Conservation (phyloP, 805 yeast genomes). For the Barnettozyma salicaria region DNA sequence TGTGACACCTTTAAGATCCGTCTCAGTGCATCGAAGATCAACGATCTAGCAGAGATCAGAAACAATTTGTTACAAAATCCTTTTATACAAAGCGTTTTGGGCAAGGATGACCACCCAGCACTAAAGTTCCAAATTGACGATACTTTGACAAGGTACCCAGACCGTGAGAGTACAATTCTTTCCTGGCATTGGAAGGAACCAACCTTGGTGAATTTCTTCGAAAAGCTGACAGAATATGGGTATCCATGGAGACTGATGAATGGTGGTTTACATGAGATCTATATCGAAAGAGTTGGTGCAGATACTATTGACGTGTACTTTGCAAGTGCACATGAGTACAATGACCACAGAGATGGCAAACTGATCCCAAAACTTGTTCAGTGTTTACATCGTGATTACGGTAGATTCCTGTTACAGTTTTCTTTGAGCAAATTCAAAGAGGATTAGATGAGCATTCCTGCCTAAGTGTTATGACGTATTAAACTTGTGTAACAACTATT, state of each 20-base stretch:
- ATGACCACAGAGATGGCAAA: slow-evolving; percentile 23
- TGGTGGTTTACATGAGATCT: slow-evolving; percentile 22
- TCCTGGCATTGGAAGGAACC: slow-evolving; percentile 7
- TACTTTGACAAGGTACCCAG: background rate
- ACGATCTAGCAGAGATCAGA: slow-evolving; percentile 1
- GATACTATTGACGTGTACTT: slow-evolving; percentile 18
- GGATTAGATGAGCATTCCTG: no score
- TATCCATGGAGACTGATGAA: slow-evolving; percentile 27
- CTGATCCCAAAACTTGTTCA: slow-evolving; percentile 16
- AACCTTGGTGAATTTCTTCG: slow-evolving; percentile 10
- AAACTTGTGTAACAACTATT: no score
- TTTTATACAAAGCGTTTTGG: background rate
- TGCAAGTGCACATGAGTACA: slow-evolving; percentile 19
- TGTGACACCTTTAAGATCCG: slow-evolving; percentile 18
- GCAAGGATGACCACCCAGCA: no score
- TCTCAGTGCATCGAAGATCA: slow-evolving; percentile 2
- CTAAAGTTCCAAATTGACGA: no score
- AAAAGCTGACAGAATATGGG: slow-evolving; percentile 19
- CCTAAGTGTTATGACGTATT: no score
- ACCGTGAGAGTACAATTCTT: slow-evolving; percentile 3
- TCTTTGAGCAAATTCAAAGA: slow-evolving; percentile 4
- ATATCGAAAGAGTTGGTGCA: slow-evolving; percentile 9
- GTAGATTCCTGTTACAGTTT: slow-evolving; percentile 13
- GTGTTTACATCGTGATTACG: slow-evolving; percentile 18
- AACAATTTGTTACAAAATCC: slow-evolving; percentile 2